These are phyloP conservation scores for Dendrothele bispora DNA, from an alignment of 768 basidiomycete species.

Conservation along the genomic window DNA sequence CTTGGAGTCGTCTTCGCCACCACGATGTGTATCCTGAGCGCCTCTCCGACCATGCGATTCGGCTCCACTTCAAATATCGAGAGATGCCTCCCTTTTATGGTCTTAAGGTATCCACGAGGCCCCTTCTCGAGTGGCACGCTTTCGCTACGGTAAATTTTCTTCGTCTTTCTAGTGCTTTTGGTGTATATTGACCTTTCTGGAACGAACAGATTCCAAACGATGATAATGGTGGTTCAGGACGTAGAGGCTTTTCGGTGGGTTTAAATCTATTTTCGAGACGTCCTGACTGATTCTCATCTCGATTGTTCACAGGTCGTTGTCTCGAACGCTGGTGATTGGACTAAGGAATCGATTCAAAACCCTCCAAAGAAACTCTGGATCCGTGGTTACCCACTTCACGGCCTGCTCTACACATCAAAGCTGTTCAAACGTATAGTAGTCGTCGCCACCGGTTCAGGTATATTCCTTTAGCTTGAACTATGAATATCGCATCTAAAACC, in stretches of 20 bases:
- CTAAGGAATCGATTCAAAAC: conserved; percentile 42
- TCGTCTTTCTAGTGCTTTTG: too few species aligned
- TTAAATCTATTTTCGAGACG: conserved; percentile 32
- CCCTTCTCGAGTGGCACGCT: conserved; percentile 50
- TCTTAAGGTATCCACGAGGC: conserved; percentile 33
- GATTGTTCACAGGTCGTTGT: conserved; percentile 55
- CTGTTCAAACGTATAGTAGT: conserved; percentile 52
- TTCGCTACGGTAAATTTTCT: too few species aligned
- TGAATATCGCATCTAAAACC: too few species aligned
- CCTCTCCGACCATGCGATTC: conserved; percentile 53
- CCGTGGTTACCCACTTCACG: conserved; percentile 51
- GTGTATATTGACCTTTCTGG: too few species aligned
- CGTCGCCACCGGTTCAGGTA: conserved; percentile 56
- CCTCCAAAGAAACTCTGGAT: conserved; percentile 55
- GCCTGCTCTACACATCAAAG: conserved; percentile 47
- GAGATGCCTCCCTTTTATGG: conserved; percentile 36
- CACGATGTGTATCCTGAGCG: conserved; percentile 48
- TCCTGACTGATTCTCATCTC: conserved; percentile 33
- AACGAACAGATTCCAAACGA: conserved; percentile 38
- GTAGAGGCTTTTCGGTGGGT: neutral
- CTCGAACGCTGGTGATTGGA: conserved; percentile 60
- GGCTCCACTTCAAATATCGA: conserved; percentile 54
- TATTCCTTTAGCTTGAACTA: too few species aligned
- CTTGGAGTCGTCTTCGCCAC: conserved; percentile 52
- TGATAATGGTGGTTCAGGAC: conserved; percentile 15